A percentile compares a stretch with the other conserved stretches of the same genome.
These are phyloP conservation scores for Stemphylium beticola DNA, from an alignment of 2,329 filamentous ascomycete species.

Conservation along the genomic window DNA sequence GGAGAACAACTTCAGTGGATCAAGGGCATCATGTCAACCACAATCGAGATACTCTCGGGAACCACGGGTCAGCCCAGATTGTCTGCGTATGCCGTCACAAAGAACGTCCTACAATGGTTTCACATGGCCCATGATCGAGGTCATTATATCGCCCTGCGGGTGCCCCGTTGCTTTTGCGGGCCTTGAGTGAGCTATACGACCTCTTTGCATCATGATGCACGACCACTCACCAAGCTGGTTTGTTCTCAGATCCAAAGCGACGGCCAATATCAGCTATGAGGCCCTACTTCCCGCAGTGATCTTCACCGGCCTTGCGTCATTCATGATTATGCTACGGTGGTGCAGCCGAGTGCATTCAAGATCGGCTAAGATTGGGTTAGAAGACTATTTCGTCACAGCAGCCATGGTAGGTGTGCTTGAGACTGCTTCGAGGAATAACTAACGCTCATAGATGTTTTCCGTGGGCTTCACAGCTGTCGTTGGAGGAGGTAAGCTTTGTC, in stretches of 20 bases:
- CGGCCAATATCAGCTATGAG: conserved; percentile 29
- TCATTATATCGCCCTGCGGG: background rate
- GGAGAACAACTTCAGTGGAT: background rate
- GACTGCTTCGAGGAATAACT: background rate
- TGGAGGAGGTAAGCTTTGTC: conserved; percentile 23
- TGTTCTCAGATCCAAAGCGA: conserved; percentile 26
- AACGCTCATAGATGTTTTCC: conserved; percentile 30
- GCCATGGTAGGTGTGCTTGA: conserved; percentile 29
- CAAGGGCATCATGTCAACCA: conserved; percentile 15
- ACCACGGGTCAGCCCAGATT: conserved; percentile 1
- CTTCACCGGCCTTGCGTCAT: conserved; percentile 32
- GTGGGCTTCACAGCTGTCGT: conserved; percentile 36
- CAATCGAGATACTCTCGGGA: background rate
- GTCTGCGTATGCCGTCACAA: background rate
- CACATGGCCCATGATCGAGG: background rate
- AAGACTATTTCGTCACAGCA: conserved; percentile 38
- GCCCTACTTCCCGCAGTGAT: conserved; percentile 34
- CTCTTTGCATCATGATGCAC: conserved; percentile 17
- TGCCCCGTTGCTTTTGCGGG: background rate
- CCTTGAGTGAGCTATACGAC: background rate
- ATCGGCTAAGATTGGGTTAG: conserved; percentile 16
- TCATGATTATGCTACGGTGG: conserved; percentile 34
- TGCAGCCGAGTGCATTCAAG: conserved; percentile 31
- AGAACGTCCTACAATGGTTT: background rate
- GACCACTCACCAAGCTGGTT: conserved; percentile 33